Evolutionary conservation across 148 eudicot species (phyloP).

Genomic region (Camellia sinensis): DNA sequence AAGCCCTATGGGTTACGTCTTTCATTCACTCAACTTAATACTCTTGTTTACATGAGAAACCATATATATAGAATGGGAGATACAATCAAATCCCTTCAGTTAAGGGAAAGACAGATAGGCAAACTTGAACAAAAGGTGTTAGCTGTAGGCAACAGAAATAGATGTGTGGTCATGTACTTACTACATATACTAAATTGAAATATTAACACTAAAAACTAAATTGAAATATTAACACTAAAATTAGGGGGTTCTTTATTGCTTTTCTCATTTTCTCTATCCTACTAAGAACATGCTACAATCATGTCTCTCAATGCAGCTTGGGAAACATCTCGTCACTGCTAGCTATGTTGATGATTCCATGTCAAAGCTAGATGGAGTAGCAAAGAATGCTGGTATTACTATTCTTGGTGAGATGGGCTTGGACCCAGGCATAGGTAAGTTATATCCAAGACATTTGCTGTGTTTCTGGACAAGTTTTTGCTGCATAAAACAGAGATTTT

Average conservation of each 20-base stretch:
- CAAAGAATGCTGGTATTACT: constrained; percentile 74
- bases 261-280: background rate
- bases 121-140: background rate
- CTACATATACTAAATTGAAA: background rate
- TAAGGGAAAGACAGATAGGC: no score
- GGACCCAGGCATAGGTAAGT: constrained; percentile 97
- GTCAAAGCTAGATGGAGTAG: constrained; percentile 66
- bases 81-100: no score
- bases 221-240: background rate
- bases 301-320: constrained; percentile 54
- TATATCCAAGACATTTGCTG: background rate
- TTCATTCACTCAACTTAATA: no score
- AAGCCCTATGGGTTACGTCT: no score
- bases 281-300: constrained; percentile 6
- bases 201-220: constrained; percentile 1
- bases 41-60: no score
- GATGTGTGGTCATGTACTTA: background rate
- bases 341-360: constrained; percentile 88
- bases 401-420: constrained; percentile 98
- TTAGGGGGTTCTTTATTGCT: background rate
- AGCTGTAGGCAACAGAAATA: background rate
- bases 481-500: background rate
- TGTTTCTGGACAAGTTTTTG: background rate
- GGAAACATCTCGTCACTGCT: constrained; percentile 87
- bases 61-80: no score